Evolutionary conservation across 805 yeast genomes (phyloP).

Genomic region (Candida tallmaniae): DNA sequence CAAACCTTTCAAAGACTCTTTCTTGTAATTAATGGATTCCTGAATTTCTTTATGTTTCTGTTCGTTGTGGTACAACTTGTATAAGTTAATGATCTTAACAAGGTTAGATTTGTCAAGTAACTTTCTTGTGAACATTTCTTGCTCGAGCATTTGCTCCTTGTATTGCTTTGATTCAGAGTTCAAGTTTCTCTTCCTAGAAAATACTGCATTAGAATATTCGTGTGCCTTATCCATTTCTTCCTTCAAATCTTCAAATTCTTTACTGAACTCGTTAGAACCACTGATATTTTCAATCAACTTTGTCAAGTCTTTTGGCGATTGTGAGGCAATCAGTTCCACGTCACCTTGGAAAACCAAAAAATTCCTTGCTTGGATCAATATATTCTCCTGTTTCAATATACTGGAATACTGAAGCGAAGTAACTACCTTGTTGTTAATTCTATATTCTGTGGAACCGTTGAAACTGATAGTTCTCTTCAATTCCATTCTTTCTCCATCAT

Average conservation of each 20-base stretch:
- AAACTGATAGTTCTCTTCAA: conserved; percentile 59
- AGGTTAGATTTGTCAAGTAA: conserved; percentile 44
- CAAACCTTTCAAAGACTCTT: conserved; percentile 30
- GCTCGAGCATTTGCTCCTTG: conserved; percentile 69
- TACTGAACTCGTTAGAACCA: conserved; percentile 66
- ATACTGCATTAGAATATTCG: conserved; percentile 57
- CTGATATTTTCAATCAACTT: conserved; percentile 74
- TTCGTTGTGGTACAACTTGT: conserved; percentile 63
- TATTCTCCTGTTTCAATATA: conserved; percentile 70
- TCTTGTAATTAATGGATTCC: conserved; percentile 30
- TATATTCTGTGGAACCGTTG: conserved; percentile 63
- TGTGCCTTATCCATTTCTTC: conserved; percentile 64
- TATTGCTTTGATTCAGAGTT: conserved; percentile 75
- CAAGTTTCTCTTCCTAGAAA: conserved; percentile 63
- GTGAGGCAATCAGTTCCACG: conserved; percentile 88
- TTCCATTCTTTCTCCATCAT: conserved; percentile 52
- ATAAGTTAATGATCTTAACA: conserved; percentile 49
- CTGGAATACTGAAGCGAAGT: conserved; percentile 62
- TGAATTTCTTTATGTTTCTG: conserved; percentile 31
- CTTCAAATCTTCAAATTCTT: conserved; percentile 61
- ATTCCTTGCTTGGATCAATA: conserved; percentile 83
- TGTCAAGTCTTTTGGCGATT: conserved; percentile 72
- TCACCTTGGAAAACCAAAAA: conserved; percentile 96
- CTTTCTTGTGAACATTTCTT: conserved; percentile 58
- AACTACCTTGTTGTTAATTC: conserved; percentile 56